Conservation (phyloP, 805 yeast species). For the Pichia ethanolica region DNA sequence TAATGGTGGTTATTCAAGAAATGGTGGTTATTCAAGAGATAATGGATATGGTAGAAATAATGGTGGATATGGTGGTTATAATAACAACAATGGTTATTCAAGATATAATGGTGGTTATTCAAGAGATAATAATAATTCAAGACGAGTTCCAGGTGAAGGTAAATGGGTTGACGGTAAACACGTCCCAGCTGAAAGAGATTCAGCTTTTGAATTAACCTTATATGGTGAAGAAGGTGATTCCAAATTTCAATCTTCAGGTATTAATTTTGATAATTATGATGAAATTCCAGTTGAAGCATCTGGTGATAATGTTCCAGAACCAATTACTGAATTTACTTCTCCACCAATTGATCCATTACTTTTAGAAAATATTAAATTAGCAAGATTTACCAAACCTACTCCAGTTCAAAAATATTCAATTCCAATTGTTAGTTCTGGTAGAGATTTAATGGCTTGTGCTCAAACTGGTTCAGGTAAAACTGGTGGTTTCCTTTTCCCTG, state of each 20-base stretch:
- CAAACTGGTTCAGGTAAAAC: constrained; percentile 99
- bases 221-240: constrained; percentile 78
- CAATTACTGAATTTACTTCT: constrained; percentile 75
- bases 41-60: constrained; percentile 25
- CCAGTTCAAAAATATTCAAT: constrained; percentile 92
- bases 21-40: constrained; percentile 19
- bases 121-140: constrained; percentile 18
- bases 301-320: constrained; percentile 92
- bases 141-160: constrained; percentile 54
- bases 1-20: constrained; percentile 19
- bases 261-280: constrained; percentile 96
- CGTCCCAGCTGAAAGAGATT: constrained; percentile 68
- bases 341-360: constrained; percentile 88
- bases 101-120: constrained; percentile 19
- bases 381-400: constrained; percentile 92
- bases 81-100: constrained; percentile 17
- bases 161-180: constrained; percentile 83
- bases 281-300: constrained; percentile 98
- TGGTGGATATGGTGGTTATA: constrained; percentile 14
- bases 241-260: constrained; percentile 84
- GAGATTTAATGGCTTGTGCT: constrained; percentile 90
- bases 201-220: constrained; percentile 64
- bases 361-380: constrained; percentile 77
- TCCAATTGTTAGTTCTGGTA: constrained; percentile 60
- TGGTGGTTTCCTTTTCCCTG: constrained; percentile 99